phyloP scores from a whole-genome alignment of 306 rosid genomes.

The Potentilla sterilis region DNA sequence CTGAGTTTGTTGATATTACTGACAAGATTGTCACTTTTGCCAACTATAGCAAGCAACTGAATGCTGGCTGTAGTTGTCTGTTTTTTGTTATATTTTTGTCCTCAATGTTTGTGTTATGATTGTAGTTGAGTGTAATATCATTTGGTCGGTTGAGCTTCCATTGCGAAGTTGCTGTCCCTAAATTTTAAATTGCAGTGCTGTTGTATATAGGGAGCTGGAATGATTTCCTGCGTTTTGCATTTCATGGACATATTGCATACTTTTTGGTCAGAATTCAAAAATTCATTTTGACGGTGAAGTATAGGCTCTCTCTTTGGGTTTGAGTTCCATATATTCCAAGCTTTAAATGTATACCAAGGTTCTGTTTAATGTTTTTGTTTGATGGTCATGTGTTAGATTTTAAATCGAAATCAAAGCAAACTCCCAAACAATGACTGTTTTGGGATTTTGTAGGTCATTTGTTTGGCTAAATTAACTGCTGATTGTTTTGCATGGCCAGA shows the following conservation, averaged over 20 bases:
- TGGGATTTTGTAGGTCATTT: not conserved
- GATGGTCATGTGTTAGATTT: not conserved
- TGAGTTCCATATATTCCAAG: not conserved
- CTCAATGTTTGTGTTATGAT: not conserved
- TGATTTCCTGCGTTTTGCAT: not conserved
- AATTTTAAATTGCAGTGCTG: not conserved
- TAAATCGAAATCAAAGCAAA: not conserved
- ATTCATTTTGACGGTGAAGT: not conserved
- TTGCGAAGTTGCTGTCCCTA: not conserved
- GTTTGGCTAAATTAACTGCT: not conserved
- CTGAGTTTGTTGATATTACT: conserved; percentile 28
- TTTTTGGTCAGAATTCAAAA: not conserved
- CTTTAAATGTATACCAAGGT: not conserved
- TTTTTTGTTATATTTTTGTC: not conserved
- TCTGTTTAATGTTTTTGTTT: not conserved
- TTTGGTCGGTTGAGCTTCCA: not conserved
- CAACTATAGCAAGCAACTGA: conserved; percentile 5
- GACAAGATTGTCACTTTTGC: conserved; percentile 35
- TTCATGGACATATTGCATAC: not conserved
- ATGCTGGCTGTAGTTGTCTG: too few species aligned
- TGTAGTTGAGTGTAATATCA: not conserved
- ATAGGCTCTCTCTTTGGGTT: not conserved
- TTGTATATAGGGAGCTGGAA: not conserved
- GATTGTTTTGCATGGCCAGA: not conserved
- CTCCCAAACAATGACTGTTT: not conserved